Conservation (phyloP, 2,329 filamentous ascomycete genomes). For the Fusarium illudens region DNA sequence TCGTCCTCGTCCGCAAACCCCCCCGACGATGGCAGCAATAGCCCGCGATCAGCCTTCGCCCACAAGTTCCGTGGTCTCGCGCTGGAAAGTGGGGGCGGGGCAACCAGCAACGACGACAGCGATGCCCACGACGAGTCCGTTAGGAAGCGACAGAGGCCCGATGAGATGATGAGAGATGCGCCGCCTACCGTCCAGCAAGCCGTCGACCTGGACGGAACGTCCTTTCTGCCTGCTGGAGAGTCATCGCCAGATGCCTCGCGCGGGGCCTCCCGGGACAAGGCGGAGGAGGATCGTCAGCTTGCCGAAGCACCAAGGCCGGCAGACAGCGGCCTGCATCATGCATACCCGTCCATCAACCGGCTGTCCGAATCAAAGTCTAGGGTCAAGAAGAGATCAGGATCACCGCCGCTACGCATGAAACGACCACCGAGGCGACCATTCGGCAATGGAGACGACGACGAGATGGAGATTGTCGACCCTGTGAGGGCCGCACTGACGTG, state of each 20-base stretch:
- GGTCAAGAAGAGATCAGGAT: constrained; percentile 47
- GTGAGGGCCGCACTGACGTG: constrained; percentile 69
- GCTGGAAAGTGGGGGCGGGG: constrained; percentile 59
- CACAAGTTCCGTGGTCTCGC: constrained; percentile 62
- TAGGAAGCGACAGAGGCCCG: constrained; percentile 51
- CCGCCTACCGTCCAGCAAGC: constrained; percentile 12
- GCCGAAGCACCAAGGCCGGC: constrained; percentile 21
- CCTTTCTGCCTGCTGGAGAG: constrained; percentile 4
- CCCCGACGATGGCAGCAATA: constrained; percentile 58
- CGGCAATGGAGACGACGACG: constrained; percentile 45
- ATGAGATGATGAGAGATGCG: constrained; percentile 45
- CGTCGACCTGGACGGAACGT: constrained; percentile 16
- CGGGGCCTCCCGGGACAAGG: not conserved
- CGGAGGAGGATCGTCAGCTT: constrained; percentile 9
- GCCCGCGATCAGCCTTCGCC: constrained; percentile 62
- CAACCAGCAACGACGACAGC: constrained; percentile 37
- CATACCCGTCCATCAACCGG: constrained; percentile 52
- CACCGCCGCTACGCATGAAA: constrained; percentile 50
- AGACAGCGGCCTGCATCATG: constrained; percentile 40
- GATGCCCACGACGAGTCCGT: constrained; percentile 45
- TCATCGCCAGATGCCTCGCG: not conserved
- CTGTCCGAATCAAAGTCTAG: constrained; percentile 52
- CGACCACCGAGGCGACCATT: constrained; percentile 28
- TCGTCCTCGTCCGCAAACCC: constrained; percentile 40
- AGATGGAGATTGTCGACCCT: constrained; percentile 57